Evolutionary conservation across 2,329 filamentous ascomycete species (phyloP), one percentile per base, ranked within the genome.

Genomic region (Sarocladiaceae sp.): DNA sequence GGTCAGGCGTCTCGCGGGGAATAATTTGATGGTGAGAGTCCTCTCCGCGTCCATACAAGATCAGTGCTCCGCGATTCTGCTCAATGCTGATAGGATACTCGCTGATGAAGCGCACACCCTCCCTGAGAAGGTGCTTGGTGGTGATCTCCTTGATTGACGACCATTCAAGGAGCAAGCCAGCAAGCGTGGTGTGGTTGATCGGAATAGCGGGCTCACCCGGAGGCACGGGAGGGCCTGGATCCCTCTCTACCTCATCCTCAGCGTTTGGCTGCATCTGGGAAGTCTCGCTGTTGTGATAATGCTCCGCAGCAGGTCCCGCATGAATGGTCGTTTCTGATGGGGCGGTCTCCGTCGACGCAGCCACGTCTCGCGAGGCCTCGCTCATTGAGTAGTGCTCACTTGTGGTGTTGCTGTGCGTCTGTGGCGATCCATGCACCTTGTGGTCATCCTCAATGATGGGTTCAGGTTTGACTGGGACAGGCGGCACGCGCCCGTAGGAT

Each of bases 131-230:
- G 23, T 74, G 72, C 47, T 67, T 69, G 55, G 63, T 74, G 29
- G 89, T 83, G 63, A 97, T 64, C 56, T 77, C 71, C 63, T 76
- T 70, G 52, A 94, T 90, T 0, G 84, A 79, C 0, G 79, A 79
- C 84, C 87, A 91, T 44, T 80, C 76, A 25, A 97, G 72, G 17
- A 97, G 74, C 56, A 91, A 82, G 49, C 94, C 89, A 1, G 91
- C 91, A n/a, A 90, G 83, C 0, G 92, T 97, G 0, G 90, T 95
- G 63, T 97, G 93, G 58, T 96, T 89, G 25, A 85, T 81, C 1
- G 90, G 88, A 52, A 96, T 88, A 2, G 87, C 82, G 13, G 88
- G 80, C 57, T 84, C 78, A 44, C 82, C 83, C 1, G 78, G 78
- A 12, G 69, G 71, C 6, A 80, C 77, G 11, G 75, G 70, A 7